Evolutionary conservation across 2,329 filamentous ascomycete species (phyloP).

Genomic region (Aspergillus amoenus): DNA sequence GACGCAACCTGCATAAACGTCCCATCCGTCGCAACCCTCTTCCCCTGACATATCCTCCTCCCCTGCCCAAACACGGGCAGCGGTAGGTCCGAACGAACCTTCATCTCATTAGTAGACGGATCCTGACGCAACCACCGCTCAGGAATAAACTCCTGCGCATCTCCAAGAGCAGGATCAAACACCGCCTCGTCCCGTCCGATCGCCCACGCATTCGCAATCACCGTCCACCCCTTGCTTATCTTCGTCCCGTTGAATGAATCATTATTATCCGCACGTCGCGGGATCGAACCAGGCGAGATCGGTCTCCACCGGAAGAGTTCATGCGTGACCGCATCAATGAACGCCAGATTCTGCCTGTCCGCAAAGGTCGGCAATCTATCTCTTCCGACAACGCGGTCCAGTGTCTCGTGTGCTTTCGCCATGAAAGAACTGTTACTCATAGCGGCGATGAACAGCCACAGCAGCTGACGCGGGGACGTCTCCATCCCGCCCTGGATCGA

Average conservation of each 20-base stretch:
- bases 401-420: conserved; percentile 35
- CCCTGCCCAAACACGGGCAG: conserved; percentile 24
- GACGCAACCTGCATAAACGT: conserved; percentile 22
- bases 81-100: conserved; percentile 19
- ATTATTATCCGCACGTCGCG: conserved; percentile 48
- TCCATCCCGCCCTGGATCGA: conserved; percentile 52
- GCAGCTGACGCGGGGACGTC: conserved; percentile 50
- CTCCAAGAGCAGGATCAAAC: conserved; percentile 25
- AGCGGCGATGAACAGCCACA: conserved; percentile 51
- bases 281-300: conserved; percentile 47
- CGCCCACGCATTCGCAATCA: conserved; percentile 48
- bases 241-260: conserved; percentile 49
- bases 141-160: conserved; percentile 19
- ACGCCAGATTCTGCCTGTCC: conserved; percentile 31
- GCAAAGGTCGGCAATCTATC: conserved; percentile 34
- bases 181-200: conserved; percentile 45
- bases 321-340: conserved; percentile 36
- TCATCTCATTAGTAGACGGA: not conserved
- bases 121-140: conserved; percentile 19
- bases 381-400: conserved; percentile 34
- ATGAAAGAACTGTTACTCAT: conserved; percentile 45
- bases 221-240: conserved; percentile 48
- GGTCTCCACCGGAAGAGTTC: conserved; percentile 43
- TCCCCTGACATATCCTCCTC: conserved; percentile 23
- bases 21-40: conserved; percentile 22